Evolutionary conservation across 106 monocot species (phyloP).

Genomic region (Platanthera guangdongensis): DNA sequence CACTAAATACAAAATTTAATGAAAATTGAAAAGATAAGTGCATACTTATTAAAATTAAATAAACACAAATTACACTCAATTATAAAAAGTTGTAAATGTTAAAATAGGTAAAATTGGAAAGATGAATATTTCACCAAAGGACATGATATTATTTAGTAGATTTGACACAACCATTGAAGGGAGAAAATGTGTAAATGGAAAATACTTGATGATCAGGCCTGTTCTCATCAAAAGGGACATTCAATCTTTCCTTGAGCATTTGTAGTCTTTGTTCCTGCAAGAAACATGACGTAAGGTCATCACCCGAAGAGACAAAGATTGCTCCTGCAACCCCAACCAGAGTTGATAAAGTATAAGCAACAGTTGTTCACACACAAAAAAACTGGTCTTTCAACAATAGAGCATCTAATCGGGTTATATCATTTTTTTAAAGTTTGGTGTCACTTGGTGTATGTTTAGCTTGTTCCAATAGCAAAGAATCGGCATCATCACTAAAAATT

Average conservation of each 20-base stretch:
- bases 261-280: slow-evolving; percentile 74
- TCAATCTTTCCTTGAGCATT: slow-evolving; percentile 66
- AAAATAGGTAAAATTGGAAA: too few relatives aligned
- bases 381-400: background rate
- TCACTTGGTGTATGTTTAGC: background rate
- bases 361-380: background rate
- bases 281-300: background rate
- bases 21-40: too few relatives aligned
- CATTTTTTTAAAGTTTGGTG: background rate
- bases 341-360: background rate
- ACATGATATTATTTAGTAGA: background rate
- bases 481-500: background rate
- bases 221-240: slow-evolving; percentile 76
- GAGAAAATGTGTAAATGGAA: background rate
- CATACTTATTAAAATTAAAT: too few relatives aligned
- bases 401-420: background rate
- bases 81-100: too few relatives aligned
- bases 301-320: background rate
- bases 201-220: slow-evolving; percentile 84
- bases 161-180: background rate
- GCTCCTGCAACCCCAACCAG: background rate
- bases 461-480: background rate
- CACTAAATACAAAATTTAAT: too few relatives aligned
- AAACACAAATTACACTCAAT: too few relatives aligned
- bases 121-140: too few relatives aligned